phyloP scores from a whole-genome alignment of 257 asterid genomes.

The Solanum gandarillasii region DNA sequence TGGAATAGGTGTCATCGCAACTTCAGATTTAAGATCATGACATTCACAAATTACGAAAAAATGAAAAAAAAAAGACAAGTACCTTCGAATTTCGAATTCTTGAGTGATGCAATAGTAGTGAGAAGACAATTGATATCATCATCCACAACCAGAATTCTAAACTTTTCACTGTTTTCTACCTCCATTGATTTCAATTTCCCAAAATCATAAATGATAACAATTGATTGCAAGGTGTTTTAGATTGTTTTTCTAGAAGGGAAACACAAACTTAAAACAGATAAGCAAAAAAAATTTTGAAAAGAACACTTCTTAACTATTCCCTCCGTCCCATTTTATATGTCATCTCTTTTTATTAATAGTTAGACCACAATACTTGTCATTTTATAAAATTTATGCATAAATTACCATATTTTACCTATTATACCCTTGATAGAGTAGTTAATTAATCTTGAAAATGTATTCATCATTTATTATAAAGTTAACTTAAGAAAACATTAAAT shows the following conservation, averaged over 20 bases:
- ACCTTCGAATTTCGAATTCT: conserved; percentile 32
- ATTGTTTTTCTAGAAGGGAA: no score
- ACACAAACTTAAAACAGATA: not conserved
- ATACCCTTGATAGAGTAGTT: no score
- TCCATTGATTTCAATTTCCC: not conserved
- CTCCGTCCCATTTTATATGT: no score
- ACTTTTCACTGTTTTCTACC: not conserved
- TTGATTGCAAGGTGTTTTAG: not conserved
- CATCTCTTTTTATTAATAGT: no score
- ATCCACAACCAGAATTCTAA: conserved; percentile 43
- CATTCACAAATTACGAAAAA: not conserved
- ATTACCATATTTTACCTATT: no score
- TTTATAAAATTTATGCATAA: no score
- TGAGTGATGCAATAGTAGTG: conserved; percentile 37
- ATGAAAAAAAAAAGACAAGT: not conserved
- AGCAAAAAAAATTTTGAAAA: not conserved
- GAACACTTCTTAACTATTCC: no score
- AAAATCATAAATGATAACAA: not conserved
- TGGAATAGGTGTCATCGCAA: not conserved
- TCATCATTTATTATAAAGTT: no score
- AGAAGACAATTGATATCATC: conserved; percentile 39
- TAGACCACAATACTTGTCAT: no score
- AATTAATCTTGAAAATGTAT: no score
- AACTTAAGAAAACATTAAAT: no score
- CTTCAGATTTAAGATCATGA: no score